Conservation (phyloP, 2,329 filamentous ascomycete genomes). For the Gnomoniopsis smithogilvyi region DNA sequence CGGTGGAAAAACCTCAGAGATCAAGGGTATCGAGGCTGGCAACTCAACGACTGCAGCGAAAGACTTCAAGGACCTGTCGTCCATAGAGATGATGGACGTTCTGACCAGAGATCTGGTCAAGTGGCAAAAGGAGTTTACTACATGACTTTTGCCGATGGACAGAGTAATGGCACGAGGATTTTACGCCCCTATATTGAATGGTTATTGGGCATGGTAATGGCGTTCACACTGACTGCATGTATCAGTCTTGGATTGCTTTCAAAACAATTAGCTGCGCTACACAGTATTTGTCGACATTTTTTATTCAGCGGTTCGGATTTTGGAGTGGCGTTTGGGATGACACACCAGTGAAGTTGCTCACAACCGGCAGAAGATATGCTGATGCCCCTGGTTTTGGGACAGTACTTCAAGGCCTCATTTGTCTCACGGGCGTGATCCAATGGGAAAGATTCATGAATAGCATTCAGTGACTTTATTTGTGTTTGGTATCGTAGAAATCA, state of each 20-base stretch:
- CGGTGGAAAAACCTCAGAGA: conserved; percentile 22
- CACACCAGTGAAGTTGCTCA: neutral
- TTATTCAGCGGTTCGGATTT: neutral
- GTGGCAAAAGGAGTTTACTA: conserved; percentile 73
- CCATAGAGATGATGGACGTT: conserved; percentile 87
- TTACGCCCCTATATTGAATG: neutral
- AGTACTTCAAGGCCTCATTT: neutral
- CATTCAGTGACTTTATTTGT: neutral
- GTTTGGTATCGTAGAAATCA: neutral
- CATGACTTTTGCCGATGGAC: neutral
- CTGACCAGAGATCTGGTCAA: conserved; percentile 76
- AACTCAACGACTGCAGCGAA: conserved; percentile 27
- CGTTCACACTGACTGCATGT: neutral
- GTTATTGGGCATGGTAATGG: neutral
- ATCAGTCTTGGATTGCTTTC: neutral
- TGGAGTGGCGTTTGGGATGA: neutral
- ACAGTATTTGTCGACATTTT: neutral
- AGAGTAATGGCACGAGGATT: neutral
- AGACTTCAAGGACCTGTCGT: conserved; percentile 73
- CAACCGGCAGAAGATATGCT: neutral
- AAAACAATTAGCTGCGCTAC: neutral
- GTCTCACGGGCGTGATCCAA: neutral
- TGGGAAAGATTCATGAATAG: neutral
- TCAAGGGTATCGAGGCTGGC: conserved; percentile 27
- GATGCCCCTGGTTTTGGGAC: neutral